These are phyloP conservation scores for Iris macrosiphon DNA, from an alignment of 106 monocot species.

Conservation along the genomic window DNA sequence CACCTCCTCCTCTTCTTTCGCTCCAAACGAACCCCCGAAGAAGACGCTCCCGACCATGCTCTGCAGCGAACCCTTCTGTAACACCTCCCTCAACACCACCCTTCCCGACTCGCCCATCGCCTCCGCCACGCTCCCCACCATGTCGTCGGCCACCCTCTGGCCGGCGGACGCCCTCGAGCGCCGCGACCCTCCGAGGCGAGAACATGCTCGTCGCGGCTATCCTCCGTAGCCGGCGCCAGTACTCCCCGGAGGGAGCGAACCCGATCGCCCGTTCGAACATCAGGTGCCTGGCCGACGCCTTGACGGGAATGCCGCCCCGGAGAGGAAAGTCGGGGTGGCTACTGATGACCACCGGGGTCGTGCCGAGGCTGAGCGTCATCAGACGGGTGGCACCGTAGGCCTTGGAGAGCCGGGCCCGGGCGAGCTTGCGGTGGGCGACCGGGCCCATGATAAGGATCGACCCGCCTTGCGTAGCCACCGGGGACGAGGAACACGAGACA, in stretches of 20 bases:
- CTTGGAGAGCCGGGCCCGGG: constrained; percentile 20
- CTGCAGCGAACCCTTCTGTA: no score
- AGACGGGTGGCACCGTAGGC: constrained; percentile 26
- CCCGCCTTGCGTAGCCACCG: no score
- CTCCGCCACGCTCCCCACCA: constrained; percentile 13
- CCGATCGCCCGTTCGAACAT: constrained; percentile 73
- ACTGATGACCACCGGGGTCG: constrained; percentile 36
- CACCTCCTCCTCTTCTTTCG: no score
- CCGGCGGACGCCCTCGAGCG: constrained; percentile 22
- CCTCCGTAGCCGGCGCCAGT: constrained; percentile 62
- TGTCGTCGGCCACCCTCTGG: constrained; percentile 11
- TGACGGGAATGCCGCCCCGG: constrained; percentile 48
- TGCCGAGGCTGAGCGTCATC: constrained; percentile 56
- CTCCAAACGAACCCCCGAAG: no score
- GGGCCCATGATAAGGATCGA: constrained; percentile 38
- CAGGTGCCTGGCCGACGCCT: constrained; percentile 31
- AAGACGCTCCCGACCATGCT: no score
- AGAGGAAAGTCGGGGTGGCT: constrained; percentile 39
- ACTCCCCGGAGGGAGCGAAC: constrained; percentile 48
- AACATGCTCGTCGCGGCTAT: constrained; percentile 37
- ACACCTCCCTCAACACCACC: no score
- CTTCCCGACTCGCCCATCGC: constrained; percentile 26
- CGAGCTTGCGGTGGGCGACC: constrained; percentile 50
- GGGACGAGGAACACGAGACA: no score
- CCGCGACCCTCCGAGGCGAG: constrained; percentile 31